Evolutionary conservation across 805 yeast species (phyloP).

Genomic region (Kodamaea sagamina): DNA sequence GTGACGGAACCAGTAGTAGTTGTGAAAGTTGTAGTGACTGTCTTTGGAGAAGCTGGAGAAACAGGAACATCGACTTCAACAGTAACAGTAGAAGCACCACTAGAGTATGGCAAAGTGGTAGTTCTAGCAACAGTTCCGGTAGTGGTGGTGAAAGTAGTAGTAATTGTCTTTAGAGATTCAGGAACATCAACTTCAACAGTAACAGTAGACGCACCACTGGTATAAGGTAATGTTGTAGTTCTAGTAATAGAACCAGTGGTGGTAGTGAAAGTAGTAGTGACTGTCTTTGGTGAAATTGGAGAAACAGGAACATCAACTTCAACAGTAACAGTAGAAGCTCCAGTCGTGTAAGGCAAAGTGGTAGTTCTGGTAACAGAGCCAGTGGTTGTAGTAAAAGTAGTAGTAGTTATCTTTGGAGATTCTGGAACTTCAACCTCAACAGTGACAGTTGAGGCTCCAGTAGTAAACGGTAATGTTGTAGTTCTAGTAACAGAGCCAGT

Average conservation of each 20-base stretch:
- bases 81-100: constrained; percentile 3
- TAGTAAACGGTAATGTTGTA: constrained; percentile 7
- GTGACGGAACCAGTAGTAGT: constrained; percentile 4
- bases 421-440: constrained; percentile 3
- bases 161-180: background rate
- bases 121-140: constrained; percentile 7
- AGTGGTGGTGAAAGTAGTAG: constrained; percentile 1
- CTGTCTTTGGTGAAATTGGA: background rate
- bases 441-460: constrained; percentile 7
- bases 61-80: constrained; percentile 7
- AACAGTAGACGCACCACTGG: constrained; percentile 2
- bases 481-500: background rate
- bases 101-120: constrained; percentile 6
- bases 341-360: constrained; percentile 8
- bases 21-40: background rate
- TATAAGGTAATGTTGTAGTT: constrained; percentile 6
- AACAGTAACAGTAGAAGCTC: constrained; percentile 6
- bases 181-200: background rate
- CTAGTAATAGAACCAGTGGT: constrained; percentile 4
- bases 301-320: constrained; percentile 5
- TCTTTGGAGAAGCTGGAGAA: background rate
- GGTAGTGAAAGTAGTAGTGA: constrained; percentile 4
- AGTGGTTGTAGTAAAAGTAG: background rate
- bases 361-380: constrained; percentile 1
- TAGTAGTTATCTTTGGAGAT: constrained; percentile 1